phyloP scores from a whole-genome alignment of 257 asterid genomes.

The Salvia splendens region DNA sequence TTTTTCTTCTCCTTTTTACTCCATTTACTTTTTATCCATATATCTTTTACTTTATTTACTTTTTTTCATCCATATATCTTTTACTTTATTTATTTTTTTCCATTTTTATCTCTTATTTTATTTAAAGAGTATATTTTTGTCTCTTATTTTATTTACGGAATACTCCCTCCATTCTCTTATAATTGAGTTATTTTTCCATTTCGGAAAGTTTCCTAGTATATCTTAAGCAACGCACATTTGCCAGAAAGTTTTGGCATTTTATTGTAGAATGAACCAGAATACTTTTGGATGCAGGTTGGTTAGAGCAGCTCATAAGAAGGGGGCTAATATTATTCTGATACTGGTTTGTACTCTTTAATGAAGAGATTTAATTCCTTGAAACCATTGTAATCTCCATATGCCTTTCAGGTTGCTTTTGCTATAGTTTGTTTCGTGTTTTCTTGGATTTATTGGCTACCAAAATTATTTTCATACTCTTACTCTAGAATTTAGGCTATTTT shows the following conservation, averaged over 20 bases:
- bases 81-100: too few relatives aligned
- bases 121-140: too few relatives aligned
- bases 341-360: conserved; percentile 55
- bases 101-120: too few relatives aligned
- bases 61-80: too few relatives aligned
- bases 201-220: too few relatives aligned
- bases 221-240: conserved; percentile 18
- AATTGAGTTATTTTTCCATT: too few relatives aligned
- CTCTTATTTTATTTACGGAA: too few relatives aligned
- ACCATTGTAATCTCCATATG: conserved; percentile 3
- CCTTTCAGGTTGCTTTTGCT: conserved; percentile 6
- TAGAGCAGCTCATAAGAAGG: conserved; percentile 81
- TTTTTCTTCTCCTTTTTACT: too few relatives aligned
- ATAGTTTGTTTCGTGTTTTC: conserved; percentile 1
- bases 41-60: too few relatives aligned
- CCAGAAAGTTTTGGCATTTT: conserved; percentile 7
- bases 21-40: too few relatives aligned
- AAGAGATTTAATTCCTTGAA: conserved; percentile 8
- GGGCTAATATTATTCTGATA: conserved; percentile 88
- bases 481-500: background rate
- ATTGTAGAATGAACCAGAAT: conserved; percentile 3
- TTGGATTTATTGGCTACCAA: background rate
- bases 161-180: too few relatives aligned
- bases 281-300: conserved; percentile 67
- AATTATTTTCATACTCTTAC: background rate